phyloP scores from a whole-genome alignment of 768 basidiomycete genomes.

The Termitomyces titanicus region DNA sequence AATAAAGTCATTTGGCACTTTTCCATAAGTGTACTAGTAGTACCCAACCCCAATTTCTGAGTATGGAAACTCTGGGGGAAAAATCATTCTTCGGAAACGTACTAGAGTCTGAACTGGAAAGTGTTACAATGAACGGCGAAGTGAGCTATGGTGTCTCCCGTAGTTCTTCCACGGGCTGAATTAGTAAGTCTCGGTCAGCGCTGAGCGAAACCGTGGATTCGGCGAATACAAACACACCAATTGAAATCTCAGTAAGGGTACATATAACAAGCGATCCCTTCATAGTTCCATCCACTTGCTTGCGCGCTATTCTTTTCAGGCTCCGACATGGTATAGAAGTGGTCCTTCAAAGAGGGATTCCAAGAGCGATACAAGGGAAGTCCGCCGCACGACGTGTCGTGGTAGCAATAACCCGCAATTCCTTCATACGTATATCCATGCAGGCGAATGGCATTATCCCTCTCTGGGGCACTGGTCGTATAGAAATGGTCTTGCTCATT shows the following conservation, averaged over 20 bases:
- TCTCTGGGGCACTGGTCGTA: constrained; percentile 14
- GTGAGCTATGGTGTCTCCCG: not conserved
- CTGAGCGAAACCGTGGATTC: too few relatives aligned
- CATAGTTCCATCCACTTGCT: constrained; percentile 9
- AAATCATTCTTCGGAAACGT: too few relatives aligned
- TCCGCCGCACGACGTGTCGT: constrained; percentile 4
- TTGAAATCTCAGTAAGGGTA: constrained; percentile 5
- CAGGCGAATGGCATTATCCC: constrained; percentile 7
- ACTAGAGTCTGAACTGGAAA: too few relatives aligned
- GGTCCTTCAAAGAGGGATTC: constrained; percentile 11
- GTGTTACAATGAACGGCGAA: not conserved
- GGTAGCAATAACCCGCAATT: constrained; percentile 15
- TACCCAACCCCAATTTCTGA: too few relatives aligned
- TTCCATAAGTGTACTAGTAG: too few relatives aligned
- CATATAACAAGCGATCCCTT: constrained; percentile 17
- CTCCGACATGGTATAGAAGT: constrained; percentile 22
- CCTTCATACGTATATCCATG: constrained; percentile 14
- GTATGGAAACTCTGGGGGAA: too few relatives aligned
- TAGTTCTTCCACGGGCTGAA: not conserved
- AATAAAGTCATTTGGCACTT: too few relatives aligned
- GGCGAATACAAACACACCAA: not conserved
- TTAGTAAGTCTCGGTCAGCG: too few relatives aligned
- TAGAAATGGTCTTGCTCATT: constrained; percentile 19
- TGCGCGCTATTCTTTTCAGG: constrained; percentile 13
- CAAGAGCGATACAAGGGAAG: constrained; percentile 20